A percentile compares a stretch with the other conserved stretches of the same genome.
Evolutionary conservation across 2,329 filamentous ascomycete species (phyloP).

Genomic region (Verruconis gallopava): DNA sequence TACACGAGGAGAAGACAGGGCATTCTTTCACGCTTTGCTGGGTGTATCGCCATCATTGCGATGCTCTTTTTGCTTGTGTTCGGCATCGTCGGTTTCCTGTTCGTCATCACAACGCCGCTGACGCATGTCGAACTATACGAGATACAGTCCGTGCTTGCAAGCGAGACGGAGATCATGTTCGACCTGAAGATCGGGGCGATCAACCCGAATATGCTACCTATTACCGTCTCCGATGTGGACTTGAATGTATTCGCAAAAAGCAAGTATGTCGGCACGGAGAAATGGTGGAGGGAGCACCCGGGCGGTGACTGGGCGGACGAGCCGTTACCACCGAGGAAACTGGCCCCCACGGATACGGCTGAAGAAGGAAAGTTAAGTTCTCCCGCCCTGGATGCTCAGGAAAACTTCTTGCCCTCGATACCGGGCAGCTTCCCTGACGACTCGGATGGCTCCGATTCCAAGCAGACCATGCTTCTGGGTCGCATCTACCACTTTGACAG

Average conservation of each 20-base stretch:
- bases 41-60: slow-evolving; percentile 71
- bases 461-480: slow-evolving; percentile 84
- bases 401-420: not conserved
- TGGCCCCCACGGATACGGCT: not conserved
- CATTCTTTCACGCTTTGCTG: slow-evolving; percentile 65
- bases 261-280: slow-evolving; percentile 60
- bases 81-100: slow-evolving; percentile 77
- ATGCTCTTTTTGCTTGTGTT: slow-evolving; percentile 71
- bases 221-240: slow-evolving; percentile 76
- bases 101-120: slow-evolving; percentile 82
- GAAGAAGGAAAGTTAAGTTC: not conserved
- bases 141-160: slow-evolving; percentile 82
- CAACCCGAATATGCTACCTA: slow-evolving; percentile 85
- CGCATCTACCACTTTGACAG: slow-evolving; percentile 80
- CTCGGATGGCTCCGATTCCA: not conserved
- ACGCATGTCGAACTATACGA: slow-evolving; percentile 63
- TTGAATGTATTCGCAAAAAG: slow-evolving; percentile 92
- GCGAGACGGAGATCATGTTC: slow-evolving; percentile 89
- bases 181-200: slow-evolving; percentile 77
- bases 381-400: not conserved
- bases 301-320: not conserved
- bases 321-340: not conserved
- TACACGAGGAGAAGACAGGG: slow-evolving; percentile 42
- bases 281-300: slow-evolving; percentile 27
- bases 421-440: not conserved